These are phyloP conservation scores for Quercus alba DNA, from an alignment of 306 rosid genomes.

Conservation along the genomic window DNA sequence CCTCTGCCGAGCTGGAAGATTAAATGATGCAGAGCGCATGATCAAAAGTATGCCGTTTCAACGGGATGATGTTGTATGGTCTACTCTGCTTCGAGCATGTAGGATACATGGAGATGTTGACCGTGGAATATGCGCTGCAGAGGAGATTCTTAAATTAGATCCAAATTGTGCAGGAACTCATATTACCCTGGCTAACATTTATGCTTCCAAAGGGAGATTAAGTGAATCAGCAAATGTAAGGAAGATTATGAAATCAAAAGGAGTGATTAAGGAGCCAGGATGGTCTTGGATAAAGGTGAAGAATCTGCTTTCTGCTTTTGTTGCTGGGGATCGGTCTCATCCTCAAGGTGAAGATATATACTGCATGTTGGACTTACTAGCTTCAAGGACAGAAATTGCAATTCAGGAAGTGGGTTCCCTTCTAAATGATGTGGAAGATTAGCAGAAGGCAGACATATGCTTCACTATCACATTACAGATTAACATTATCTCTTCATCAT, in stretches of 20 bases:
- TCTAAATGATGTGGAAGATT: conserved; percentile 34
- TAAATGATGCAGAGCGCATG: conserved; percentile 64
- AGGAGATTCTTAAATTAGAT: conserved; percentile 56
- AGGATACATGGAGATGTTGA: conserved; percentile 58
- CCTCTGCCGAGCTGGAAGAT: conserved; percentile 74
- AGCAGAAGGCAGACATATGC: conserved; percentile 13
- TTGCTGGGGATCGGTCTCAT: conserved; percentile 63
- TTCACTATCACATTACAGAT: conserved; percentile 2
- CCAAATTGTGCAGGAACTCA: conserved; percentile 69
- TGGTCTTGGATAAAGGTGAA: conserved; percentile 78
- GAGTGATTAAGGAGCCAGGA: conserved; percentile 76
- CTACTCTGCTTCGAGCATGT: conserved; percentile 78
- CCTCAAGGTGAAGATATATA: conserved; percentile 50
- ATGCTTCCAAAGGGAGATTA: conserved; percentile 69
- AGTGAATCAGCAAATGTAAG: conserved; percentile 65
- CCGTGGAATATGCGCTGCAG: conserved; percentile 57
- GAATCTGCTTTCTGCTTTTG: conserved; percentile 48
- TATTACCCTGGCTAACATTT: conserved; percentile 69
- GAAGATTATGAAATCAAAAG: conserved; percentile 68
- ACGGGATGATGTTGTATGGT: conserved; percentile 78
- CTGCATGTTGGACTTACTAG: conserved; percentile 46
- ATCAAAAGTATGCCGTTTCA: conserved; percentile 53
- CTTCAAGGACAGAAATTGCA: conserved; percentile 32
- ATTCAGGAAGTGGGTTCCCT: conserved; percentile 29
- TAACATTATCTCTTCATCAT: not conserved